Base-by-base conservation (phyloP, 805 yeast species). In the Hanseniaspora taiwanica region DNA sequence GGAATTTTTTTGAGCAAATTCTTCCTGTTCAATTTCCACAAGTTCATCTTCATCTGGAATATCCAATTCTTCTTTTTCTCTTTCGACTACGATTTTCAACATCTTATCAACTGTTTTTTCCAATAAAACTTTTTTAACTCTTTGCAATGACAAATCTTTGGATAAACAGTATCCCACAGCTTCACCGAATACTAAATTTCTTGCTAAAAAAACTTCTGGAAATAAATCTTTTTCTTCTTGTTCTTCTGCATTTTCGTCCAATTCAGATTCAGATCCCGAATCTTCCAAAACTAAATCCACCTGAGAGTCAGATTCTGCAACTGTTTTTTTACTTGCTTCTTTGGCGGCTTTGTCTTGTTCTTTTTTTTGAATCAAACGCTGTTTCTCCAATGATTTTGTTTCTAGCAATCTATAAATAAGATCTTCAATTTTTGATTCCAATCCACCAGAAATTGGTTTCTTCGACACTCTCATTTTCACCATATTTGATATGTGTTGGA, bases 41-140 rank as follows among this genome's bases (percentile, higher is more conserved):
- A 44, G 51, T 5, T 49, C 48, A 32, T 48, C 46, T 2, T 47
- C 36, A 8, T 14, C 19, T 23, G n/a, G 13, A 13, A n/a, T 45
- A 14, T 46, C 46, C 32, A 76, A 64, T 47, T 81, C 83, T 39
- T 69, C 71, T 21, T 62, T 65, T 53, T 81, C 91, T 42, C 78
- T 84, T 13, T 66, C 72, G 24, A 74, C 61, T 3, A 79, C 65
- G 23, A 67, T 63, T 33, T 64, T 61, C 53, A 80, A 64, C 0
- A 76, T 77, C 29, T 71, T 68, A 23, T 75, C 81, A 2, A 84
- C 70, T 3, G 82, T 67, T 47, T 76, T 74, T 45, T 76, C 79
- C 40, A 87, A 57, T 8, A 71, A 59, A 7, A 67, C 70, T 43
- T 74, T 74, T 56, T 86, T 87, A 49, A 77, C 74, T 44, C 96